Base-by-base conservation (phyloP, 805 yeast genomes). In the Candida suzukii region DNA sequence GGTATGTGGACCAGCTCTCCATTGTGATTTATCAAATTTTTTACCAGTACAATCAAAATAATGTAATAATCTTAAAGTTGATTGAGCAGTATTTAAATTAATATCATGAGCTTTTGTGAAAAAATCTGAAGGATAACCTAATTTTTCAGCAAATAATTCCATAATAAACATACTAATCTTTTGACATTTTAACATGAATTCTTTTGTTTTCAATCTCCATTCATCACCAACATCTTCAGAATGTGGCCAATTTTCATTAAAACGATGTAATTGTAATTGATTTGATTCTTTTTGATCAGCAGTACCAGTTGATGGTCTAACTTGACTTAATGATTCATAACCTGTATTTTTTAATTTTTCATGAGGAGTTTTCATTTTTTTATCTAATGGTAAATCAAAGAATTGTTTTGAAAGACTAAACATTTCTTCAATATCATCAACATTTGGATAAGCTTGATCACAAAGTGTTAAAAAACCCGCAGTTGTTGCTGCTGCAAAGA, bases 1-100 rank as follows among this genome's bases (percentile, higher is more conserved):
- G 6, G 67, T 62, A 43, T 62, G 68, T 2, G 67, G 64, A 9
- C 65, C 67, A 7, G 66, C 64, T 42, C 67, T 49, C 68, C 68
- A 62, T 27, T 46, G 35, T 22, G 58, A 56, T 2, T 46, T 52
- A 7, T 43, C 50, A 24, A 48, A 49, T 3, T 18, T 35, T 38
- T 54, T 46, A 19, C 58, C 60, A 3, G 60, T 49, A 20, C 48
- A 46, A 35, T 56, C 61, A 20, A 51, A 57, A 39, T 62, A 62
- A 42, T 63, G 67, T 16, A 63, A 49, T 33, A 62, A 45, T 37
- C 66, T 51, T 39, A 61, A 48, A 18, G 68, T 62, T 1, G 64
- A 50, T 42, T 62, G 68, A 14, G 67, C 66, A 19, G 60, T 52
- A 2, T 46, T 46, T 18, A 41, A 24, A 6, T 37, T 38, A 21